A percentile compares a stretch with the other conserved stretches of the same genome.
phyloP scores from a whole-genome alignment of 2,329 filamentous ascomycete species.

The Penicillium hesseltinei region DNA sequence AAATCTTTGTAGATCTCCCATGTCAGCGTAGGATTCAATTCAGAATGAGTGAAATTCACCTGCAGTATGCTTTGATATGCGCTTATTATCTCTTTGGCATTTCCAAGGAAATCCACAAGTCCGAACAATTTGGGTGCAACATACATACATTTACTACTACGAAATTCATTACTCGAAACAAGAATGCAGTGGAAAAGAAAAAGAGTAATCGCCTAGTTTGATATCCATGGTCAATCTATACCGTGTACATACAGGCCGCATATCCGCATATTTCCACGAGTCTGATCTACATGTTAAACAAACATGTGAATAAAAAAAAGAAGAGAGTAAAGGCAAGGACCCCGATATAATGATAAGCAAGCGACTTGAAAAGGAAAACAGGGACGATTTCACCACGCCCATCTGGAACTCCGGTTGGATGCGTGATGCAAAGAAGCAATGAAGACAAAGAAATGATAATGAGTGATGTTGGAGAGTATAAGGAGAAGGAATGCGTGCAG shows the following conservation, averaged over 20 bases:
- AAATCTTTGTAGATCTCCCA: not conserved
- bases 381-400: constrained; percentile 21
- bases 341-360: constrained; percentile 10
- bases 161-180: not conserved
- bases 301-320: not conserved
- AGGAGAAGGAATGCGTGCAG: constrained; percentile 1
- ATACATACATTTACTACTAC: not conserved
- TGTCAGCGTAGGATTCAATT: not conserved
- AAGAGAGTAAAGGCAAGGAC: not conserved
- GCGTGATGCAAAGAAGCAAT: constrained; percentile 23
- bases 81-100: not conserved
- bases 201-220: not conserved
- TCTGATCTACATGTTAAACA: constrained; percentile 1
- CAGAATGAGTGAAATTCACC: not conserved
- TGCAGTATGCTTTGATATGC: not conserved
- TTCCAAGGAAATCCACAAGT: not conserved
- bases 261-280: not conserved
- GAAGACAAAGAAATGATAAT: constrained; percentile 1
- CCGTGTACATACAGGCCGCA: constrained; percentile 1
- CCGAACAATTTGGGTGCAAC: not conserved
- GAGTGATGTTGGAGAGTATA: constrained; percentile 1
- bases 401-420: constrained; percentile 30
- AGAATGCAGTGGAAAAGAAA: not conserved
- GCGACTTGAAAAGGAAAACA: not conserved
- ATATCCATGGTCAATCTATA: constrained; percentile 8